A percentile compares a stretch with the other conserved stretches of the same genome.
Evolutionary conservation across 2,329 filamentous ascomycete species (phyloP).

Genomic region (Pyrenophora teres): DNA sequence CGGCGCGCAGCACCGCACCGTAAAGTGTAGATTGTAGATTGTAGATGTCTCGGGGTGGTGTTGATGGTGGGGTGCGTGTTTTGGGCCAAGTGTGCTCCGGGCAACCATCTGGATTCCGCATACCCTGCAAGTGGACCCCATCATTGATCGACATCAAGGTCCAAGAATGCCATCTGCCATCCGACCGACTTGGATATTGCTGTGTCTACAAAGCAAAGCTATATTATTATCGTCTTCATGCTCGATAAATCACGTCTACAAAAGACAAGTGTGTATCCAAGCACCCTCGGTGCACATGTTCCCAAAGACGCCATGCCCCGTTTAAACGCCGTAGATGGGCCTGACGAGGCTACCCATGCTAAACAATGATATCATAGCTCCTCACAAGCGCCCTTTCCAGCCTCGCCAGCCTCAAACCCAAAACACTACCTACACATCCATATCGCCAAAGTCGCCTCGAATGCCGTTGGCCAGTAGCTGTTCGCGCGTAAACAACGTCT

Average conservation of each 20-base stretch:
- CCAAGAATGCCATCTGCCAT: constrained; percentile 1
- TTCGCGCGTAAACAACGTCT: constrained; percentile 24
- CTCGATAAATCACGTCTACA: constrained; percentile 8
- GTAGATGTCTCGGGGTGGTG: constrained; percentile 20
- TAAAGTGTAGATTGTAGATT: background rate
- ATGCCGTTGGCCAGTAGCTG: constrained; percentile 24
- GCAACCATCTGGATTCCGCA: constrained; percentile 35
- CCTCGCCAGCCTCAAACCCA: background rate
- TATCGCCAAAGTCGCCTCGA: constrained; percentile 23
- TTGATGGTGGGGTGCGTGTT: constrained; percentile 34
- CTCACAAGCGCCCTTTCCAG: background rate
- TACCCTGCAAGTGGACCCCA: constrained; percentile 15
- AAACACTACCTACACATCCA: background rate
- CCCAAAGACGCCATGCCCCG: constrained; percentile 7
- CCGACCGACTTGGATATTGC: no score
- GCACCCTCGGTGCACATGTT: background rate
- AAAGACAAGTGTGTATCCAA: background rate
- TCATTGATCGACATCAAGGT: constrained; percentile 13
- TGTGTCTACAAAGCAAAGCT: background rate
- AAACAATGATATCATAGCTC: constrained; percentile 25
- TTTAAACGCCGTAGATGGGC: constrained; percentile 13
- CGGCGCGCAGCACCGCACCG: constrained; percentile 1
- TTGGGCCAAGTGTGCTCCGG: constrained; percentile 30
- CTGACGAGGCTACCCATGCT: constrained; percentile 12
- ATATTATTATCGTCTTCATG: constrained; percentile 1